Conservation (phyloP, 176 grass and related monocot species). For the Musa beccarii region DNA sequence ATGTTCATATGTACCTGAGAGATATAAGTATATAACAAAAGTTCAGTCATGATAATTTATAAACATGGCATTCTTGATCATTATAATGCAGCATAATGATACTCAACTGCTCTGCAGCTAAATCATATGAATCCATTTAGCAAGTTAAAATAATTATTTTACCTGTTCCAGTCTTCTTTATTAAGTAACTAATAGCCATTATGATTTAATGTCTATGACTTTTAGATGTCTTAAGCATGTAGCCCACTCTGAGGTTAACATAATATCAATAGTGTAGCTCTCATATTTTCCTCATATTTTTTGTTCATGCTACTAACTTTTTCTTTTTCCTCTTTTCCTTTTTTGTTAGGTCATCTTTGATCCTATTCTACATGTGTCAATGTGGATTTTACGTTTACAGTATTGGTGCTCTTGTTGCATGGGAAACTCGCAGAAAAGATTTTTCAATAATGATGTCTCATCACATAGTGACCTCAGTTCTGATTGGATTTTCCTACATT, state of each 20-base stretch:
- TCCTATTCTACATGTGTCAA: slow-evolving; percentile 96
- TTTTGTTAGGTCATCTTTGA: slow-evolving; percentile 46
- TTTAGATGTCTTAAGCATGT: not conserved
- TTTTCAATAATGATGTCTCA: slow-evolving; percentile 99
- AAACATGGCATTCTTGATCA: too few relatives aligned
- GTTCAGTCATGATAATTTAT: too few relatives aligned
- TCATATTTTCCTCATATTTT: not conserved
- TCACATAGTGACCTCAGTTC: slow-evolving; percentile 84
- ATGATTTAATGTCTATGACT: too few relatives aligned
- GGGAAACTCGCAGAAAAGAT: slow-evolving; percentile 99
- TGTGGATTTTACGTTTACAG: slow-evolving; percentile 98
- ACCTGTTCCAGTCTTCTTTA: not conserved
- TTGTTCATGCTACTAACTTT: slow-evolving; percentile 23
- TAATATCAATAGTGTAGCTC: not conserved
- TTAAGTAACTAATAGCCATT: not conserved
- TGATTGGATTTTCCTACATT: slow-evolving; percentile 82
- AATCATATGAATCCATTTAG: not conserved
- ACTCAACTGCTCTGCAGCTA: not conserved
- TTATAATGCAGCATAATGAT: not conserved
- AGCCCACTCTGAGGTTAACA: not conserved
- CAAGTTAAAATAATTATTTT: not conserved
- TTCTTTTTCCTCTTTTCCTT: not conserved
- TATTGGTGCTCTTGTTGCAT: slow-evolving; percentile 85
- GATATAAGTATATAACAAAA: too few relatives aligned
- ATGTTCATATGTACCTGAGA: too few relatives aligned